These are phyloP conservation scores for Euryodendron excelsum DNA, from an alignment of 148 eudicot genomes.

Conservation along the genomic window DNA sequence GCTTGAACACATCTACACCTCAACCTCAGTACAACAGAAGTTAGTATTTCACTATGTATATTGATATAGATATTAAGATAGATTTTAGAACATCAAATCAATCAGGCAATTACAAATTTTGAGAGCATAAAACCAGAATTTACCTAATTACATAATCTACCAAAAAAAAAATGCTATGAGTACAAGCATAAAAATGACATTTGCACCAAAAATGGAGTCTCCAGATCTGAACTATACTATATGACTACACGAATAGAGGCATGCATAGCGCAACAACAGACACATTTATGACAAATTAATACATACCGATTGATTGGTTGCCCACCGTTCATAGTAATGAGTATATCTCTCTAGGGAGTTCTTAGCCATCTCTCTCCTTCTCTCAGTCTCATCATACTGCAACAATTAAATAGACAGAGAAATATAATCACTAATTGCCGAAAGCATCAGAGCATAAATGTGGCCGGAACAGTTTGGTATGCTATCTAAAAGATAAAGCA, in stretches of 20 bases:
- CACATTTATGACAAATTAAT: neutral
- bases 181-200: neutral
- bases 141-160: no score
- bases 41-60: neutral
- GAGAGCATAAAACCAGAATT: neutral
- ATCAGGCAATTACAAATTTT: neutral
- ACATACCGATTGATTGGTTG: conserved; percentile 43
- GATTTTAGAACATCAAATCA: neutral
- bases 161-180: no score
- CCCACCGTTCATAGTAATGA: conserved; percentile 61
- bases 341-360: conserved; percentile 47
- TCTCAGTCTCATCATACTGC: conserved; percentile 44
- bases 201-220: neutral
- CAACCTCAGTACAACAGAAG: no score
- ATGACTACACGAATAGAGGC: neutral
- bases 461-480: neutral
- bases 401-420: neutral
- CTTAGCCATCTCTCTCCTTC: conserved; percentile 52
- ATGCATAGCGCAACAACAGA: neutral
- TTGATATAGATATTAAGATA: neutral
- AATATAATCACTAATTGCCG: neutral
- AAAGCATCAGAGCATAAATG: neutral
- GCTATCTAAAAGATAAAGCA: neutral
- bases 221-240: neutral
- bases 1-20: no score